Percentiles rank a stretch among this genome's conserved stretches.
Evolutionary conservation across 805 yeast species (phyloP).

Genomic region (Saccharomycopsis malanga): DNA sequence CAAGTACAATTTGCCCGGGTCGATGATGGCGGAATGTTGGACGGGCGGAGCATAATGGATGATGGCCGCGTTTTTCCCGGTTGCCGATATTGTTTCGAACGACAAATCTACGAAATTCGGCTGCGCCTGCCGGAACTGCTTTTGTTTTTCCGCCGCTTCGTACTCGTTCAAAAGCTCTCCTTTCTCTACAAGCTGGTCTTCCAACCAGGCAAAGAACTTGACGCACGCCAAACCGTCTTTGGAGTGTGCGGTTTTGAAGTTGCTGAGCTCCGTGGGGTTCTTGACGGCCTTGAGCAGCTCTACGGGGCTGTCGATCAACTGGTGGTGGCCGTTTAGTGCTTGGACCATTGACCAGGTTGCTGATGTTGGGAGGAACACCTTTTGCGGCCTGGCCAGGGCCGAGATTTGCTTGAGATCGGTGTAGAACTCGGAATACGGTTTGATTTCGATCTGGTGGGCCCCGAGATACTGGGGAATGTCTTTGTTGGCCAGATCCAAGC

Average conservation of each 20-base stretch:
- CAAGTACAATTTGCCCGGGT: conserved; percentile 61
- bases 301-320: conserved; percentile 50
- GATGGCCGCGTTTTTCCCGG: conserved; percentile 70
- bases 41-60: conserved; percentile 69
- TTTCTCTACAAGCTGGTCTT: conserved; percentile 41
- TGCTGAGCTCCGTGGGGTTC: conserved; percentile 62
- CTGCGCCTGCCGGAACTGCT: conserved; percentile 45
- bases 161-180: conserved; percentile 50
- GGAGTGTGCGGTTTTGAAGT: conserved; percentile 68
- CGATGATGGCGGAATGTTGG: conserved; percentile 51
- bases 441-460: conserved; percentile 40
- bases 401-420: conserved; percentile 33
- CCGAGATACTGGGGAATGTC: conserved; percentile 36
- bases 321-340: conserved; percentile 34
- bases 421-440: conserved; percentile 55
- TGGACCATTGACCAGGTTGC: conserved; percentile 64
- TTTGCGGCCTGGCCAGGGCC: too few species aligned
- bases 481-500: neutral
- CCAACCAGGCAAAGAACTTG: conserved; percentile 78
- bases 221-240: conserved; percentile 77
- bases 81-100: conserved; percentile 68
- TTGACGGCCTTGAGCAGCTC: conserved; percentile 68
- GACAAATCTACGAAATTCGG: conserved; percentile 61
- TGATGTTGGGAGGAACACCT: conserved; percentile 42
- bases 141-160: conserved; percentile 55